Evolutionary conservation across 2,329 filamentous ascomycete species (phyloP), one percentile per base, ranked within the genome.

Genomic region (Aspergillus glaucus): DNA sequence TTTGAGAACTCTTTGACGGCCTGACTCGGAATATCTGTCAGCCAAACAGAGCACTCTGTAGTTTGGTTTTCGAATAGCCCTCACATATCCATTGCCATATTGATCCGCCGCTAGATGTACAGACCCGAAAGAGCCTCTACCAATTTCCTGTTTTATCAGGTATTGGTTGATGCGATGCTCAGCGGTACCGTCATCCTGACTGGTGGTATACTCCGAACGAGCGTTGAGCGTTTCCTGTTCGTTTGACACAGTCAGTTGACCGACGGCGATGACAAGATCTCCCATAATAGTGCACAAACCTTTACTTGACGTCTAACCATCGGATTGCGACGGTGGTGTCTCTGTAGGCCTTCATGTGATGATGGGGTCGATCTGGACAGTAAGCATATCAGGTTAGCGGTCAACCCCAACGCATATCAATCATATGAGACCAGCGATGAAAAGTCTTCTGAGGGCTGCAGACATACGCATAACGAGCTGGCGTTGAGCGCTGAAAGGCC

Each of bases 1-100:
- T 98, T 98, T 51, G 92, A 97, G 70, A 98, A 97, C 64, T 97
- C 91, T 70, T 98, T 98, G 64, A 97, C 82, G 50, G 93, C 92
- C 91, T 95, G 19, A 28, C 10, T 19, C 32, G 19, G 15, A 39
- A 22, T 12, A 15, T 17, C 17, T 32, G 43, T 32, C 24, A 21
- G 30, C 8, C 26, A 44, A 21, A 44, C 24, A 44, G 26, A 5
- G 24, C 39, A 32, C 34, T n/a, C 26, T 30, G 4, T 12, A 30
- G 26, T 10, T 30, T 30, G 34, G 14, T 4, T 12, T 30, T 10
- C 7, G 44, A 50, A 53, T 48, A 48, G 46, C 46, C 55, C 86
- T 78, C 78, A 95, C 92, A 80, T 86, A 97, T 87, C 97, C 90
- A 45, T 83, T 82, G 39, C 90, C 92, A 72, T 85, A 93, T 67